Conservation (phyloP, 129 eudicot genomes). For the Centrapalus pauciflorus region DNA sequence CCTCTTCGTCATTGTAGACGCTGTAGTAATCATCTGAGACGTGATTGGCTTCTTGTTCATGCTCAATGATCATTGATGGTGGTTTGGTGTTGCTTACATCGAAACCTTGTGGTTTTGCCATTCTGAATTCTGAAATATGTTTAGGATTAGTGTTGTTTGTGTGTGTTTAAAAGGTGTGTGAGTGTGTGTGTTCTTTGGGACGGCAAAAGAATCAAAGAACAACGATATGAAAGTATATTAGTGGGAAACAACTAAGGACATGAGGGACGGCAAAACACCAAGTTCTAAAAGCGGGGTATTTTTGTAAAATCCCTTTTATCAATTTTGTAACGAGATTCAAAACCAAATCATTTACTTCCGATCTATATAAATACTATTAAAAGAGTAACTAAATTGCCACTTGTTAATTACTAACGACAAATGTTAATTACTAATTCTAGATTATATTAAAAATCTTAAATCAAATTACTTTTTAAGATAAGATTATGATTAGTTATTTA, state of each 20-base stretch:
- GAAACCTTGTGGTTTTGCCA: slow-evolving; percentile 11
- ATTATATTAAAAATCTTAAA: too few relatives aligned
- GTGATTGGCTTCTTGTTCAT: slow-evolving; percentile 21
- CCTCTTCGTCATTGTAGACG: not conserved
- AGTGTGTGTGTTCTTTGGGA: slow-evolving; percentile 16
- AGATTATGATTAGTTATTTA: too few relatives aligned
- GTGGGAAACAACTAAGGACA: slow-evolving; percentile 30
- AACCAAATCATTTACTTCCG: too few relatives aligned
- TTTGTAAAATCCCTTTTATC: not conserved
- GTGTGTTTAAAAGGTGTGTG: slow-evolving; percentile 26
- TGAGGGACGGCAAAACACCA: slow-evolving; percentile 14
- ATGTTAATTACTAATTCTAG: too few relatives aligned
- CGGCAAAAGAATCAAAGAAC: slow-evolving; percentile 23
- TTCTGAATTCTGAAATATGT: not conserved
- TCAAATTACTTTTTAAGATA: too few relatives aligned
- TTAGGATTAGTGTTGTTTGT: not conserved
- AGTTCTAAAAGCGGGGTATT: not conserved
- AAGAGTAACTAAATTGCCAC: too few relatives aligned
- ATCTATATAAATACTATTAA: too few relatives aligned
- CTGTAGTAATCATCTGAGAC: slow-evolving; percentile 15
- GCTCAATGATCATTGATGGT: slow-evolving; percentile 19
- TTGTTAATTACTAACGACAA: too few relatives aligned
- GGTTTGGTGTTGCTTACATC: slow-evolving; percentile 12
- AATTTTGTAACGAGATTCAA: too few relatives aligned
- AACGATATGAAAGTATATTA: slow-evolving; percentile 8